Base-by-base conservation (phyloP, 1,284 basidiomycete genomes). In the Grifola frondosa region DNA sequence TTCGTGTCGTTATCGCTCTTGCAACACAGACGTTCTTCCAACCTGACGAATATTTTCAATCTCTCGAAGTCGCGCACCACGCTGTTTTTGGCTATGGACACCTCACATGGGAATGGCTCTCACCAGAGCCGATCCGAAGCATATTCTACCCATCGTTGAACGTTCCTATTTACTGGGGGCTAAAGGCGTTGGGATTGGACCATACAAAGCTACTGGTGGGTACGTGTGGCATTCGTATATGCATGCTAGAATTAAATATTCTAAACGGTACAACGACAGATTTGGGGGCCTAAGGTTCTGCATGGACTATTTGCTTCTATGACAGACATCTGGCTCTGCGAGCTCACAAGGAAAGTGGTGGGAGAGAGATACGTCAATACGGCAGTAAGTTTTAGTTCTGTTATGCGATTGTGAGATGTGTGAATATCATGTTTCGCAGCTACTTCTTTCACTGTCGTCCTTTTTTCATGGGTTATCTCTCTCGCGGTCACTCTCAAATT, bases 21-120 rank as follows among this genome's bases (percentile, higher is more conserved):
- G 67, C 73, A 19, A 94, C 91, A 0, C 77, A 79, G 37, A 93
- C 94, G 1, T 91, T 89, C 70, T 99, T 99, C 64, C 95, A 98
- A 63, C 96, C 97, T 2, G 97, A 99, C 67, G 97, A 99, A 68
- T 97, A 91, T 67, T 98, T 88, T 59, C 97, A 99, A 63, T 81
- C 93, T 8, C 77, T 97, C 30, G 97, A 99, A 63, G 88, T 93
- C 22, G 97, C 97, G 0, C 90, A 98, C 62, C 74, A 74, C 40
- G 66, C 86, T 32, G 91, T 96, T 42, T 99, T 92, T 63, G 93
- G 93, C 23, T 93, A 91, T 65, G 97, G 94, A 1, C 80, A 87
- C 58, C 72, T 91, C 28, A 97, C 94, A 21, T 99, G 97, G 97
- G 97, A 99, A 71, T 99, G 97, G 97, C 68, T 79, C 17, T 71